phyloP scores from a whole-genome alignment of 768 basidiomycete species.

The Hericium rajendrae region DNA sequence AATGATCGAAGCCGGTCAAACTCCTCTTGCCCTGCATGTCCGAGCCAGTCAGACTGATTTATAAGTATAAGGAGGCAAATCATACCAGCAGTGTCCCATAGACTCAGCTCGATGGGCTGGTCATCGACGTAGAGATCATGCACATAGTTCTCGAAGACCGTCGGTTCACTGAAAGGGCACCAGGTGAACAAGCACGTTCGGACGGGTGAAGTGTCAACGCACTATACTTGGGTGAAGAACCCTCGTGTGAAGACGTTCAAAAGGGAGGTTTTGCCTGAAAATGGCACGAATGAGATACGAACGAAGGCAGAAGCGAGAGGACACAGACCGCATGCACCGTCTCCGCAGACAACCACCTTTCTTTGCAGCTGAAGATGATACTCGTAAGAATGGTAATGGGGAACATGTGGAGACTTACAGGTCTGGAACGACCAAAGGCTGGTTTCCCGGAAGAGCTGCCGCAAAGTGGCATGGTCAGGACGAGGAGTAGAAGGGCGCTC shows the following conservation, averaged over 20 bases:
- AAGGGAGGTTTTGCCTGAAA: conserved; percentile 68
- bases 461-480: conserved; percentile 41
- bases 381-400: conserved; percentile 1
- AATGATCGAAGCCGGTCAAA: conserved; percentile 89
- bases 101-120: conserved; percentile 77
- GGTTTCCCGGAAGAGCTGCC: conserved; percentile 38
- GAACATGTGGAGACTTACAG: conserved; percentile 27
- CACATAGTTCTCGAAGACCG: conserved; percentile 97
- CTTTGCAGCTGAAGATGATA: conserved; percentile 31
- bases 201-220: conserved; percentile 19
- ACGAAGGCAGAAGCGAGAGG: neutral
- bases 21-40: conserved; percentile 76
- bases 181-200: neutral
- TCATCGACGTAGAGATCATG: conserved; percentile 85
- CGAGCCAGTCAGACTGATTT: neutral
- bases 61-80: neutral
- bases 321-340: conserved; percentile 82
- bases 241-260: conserved; percentile 85
- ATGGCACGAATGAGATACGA: conserved; percentile 3
- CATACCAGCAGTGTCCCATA: conserved; percentile 96
- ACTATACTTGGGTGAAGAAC: conserved; percentile 94
- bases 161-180: conserved; percentile 56
- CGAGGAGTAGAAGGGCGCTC: neutral
- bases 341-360: conserved; percentile 87
- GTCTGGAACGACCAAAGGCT: conserved; percentile 48